Percentiles rank a stretch among this genome's conserved stretches.
Conservation (phyloP, 1,284 basidiomycete genomes). For the Porodaedalea pini region DNA sequence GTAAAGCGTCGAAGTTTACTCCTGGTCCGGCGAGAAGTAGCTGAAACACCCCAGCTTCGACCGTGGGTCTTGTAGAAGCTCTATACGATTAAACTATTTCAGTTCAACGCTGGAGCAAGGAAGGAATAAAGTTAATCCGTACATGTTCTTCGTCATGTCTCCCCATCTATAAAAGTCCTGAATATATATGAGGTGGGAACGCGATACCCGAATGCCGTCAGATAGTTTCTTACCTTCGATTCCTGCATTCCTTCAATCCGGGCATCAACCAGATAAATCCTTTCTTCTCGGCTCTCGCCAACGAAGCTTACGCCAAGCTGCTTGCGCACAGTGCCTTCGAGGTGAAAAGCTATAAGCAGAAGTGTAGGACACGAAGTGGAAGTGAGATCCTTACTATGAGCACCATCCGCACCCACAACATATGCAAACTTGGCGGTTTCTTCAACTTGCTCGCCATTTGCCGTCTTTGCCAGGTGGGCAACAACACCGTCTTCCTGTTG, state of each 20-base stretch:
- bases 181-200: neutral
- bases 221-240: neutral
- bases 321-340: slow-evolving; percentile 33
- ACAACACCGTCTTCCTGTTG: slow-evolving; percentile 16
- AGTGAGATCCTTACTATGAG: slow-evolving; percentile 27
- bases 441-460: neutral
- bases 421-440: slow-evolving; percentile 14
- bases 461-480: neutral
- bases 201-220: neutral
- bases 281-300: slow-evolving; percentile 37
- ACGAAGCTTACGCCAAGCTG: slow-evolving; percentile 41
- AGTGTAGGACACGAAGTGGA: neutral
- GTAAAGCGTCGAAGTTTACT: neutral
- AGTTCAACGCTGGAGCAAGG: neutral
- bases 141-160: neutral
- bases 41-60: neutral
- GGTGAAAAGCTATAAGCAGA: neutral
- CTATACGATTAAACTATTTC: neutral
- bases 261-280: slow-evolving; percentile 21
- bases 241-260: neutral
- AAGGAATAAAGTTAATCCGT: neutral
- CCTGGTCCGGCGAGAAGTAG: slow-evolving; percentile 1
- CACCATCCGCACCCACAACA: slow-evolving; percentile 39
- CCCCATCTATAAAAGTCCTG: neutral
- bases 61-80: neutral